Conservation (phyloP, 2,329 filamentous ascomycete species). For the Talaromyces amestolkiae region DNA sequence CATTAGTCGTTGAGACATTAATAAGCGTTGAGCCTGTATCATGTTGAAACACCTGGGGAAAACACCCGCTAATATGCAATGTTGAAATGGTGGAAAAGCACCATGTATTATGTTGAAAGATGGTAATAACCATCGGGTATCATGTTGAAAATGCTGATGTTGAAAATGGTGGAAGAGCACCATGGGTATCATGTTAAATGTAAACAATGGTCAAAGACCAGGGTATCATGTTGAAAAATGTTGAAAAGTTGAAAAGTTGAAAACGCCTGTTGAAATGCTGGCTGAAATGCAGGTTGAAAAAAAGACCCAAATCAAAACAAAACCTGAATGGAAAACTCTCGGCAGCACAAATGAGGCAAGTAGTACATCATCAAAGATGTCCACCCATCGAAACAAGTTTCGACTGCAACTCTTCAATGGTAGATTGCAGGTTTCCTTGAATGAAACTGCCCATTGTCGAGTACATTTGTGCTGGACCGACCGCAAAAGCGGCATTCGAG, state of each 20-base stretch:
- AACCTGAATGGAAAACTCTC: constrained; percentile 2
- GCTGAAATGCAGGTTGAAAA: constrained; percentile 14
- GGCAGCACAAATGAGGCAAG: constrained; percentile 1
- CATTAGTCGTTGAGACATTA: constrained; percentile 18
- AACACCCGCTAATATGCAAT: constrained; percentile 3
- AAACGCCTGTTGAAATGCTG: constrained; percentile 18
- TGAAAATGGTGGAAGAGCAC: constrained; percentile 8
- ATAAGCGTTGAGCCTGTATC: constrained; percentile 16
- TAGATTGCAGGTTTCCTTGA: constrained; percentile 13
- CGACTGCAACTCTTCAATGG: constrained; percentile 19
- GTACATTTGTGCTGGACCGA: constrained; percentile 14
- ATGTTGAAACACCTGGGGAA: constrained; percentile 14
- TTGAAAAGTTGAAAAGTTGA: constrained; percentile 5
- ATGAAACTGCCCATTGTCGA: constrained; percentile 19
- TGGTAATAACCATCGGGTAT: constrained; percentile 3
- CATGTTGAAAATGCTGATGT: not conserved
- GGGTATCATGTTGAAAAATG: constrained; percentile 14
- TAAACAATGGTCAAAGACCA: constrained; percentile 9
- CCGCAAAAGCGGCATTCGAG: not conserved
- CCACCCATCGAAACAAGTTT: constrained; percentile 16
- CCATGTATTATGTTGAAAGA: not conserved
- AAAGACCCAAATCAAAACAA: constrained; percentile 1
- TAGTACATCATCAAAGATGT: constrained; percentile 7
- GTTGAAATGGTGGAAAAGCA: constrained; percentile 8
- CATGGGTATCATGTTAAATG: constrained; percentile 10